Percentiles rank a stretch among this genome's conserved stretches.
Evolutionary conservation across 1,284 basidiomycete species (phyloP).

Genomic region (Sanguinoderma infundibulare): DNA sequence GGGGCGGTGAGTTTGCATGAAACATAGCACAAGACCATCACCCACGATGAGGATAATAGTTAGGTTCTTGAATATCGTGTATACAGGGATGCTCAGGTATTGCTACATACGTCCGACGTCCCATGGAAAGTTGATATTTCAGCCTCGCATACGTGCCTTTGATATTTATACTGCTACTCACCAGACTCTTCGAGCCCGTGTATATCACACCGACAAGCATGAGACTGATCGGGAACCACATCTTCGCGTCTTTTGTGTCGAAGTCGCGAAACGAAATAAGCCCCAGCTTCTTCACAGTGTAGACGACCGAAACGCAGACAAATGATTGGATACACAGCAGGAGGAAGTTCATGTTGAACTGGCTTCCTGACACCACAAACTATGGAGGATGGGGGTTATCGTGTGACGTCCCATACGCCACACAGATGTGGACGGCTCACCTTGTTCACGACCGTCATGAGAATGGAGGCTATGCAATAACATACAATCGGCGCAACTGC

Average conservation of each 20-base stretch:
- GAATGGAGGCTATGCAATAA: conserved; percentile 93
- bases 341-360: conserved; percentile 98
- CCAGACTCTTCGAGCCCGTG: conserved; percentile 96
- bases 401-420: background rate
- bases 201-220: conserved; percentile 96
- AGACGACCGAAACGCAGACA: conserved; percentile 85
- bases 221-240: conserved; percentile 95
- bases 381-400: conserved; percentile 36
- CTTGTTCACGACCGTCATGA: conserved; percentile 99
- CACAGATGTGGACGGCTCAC: conserved; percentile 46
- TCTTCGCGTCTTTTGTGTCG: conserved; percentile 84
- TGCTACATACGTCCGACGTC: no score
- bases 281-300: conserved; percentile 75
- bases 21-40: background rate
- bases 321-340: conserved; percentile 91
- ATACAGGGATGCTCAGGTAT: conserved; percentile 92
- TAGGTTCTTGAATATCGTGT: conserved; percentile 99
- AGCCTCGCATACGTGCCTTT: background rate
- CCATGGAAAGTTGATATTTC: background rate
- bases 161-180: conserved; percentile 51
- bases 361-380: conserved; percentile 93
- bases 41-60: conserved; percentile 97
- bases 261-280: conserved; percentile 91
- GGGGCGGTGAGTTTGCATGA: background rate
- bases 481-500: conserved; percentile 82